Evolutionary conservation across 2,329 filamentous ascomycete genomes (phyloP), one percentile per base, ranked within the genome.

Genomic region (Furcasterigmium sp.): DNA sequence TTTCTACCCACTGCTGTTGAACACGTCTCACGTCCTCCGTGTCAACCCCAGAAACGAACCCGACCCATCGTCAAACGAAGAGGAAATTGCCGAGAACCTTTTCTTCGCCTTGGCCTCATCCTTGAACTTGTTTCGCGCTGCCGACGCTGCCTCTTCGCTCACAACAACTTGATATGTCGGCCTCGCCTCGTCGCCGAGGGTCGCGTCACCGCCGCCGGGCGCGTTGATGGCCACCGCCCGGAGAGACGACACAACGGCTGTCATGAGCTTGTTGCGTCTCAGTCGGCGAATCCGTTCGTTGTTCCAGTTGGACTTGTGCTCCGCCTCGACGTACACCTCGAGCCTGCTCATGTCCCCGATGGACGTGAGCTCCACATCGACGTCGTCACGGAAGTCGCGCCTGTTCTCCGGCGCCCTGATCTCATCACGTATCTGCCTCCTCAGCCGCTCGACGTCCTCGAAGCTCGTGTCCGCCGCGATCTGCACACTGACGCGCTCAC

Each of bases 261-360:
- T 95, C 82, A 97, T 95, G 69, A 98, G 97, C 66, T 95, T 97
- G 61, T 87, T 94, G 47, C 91, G 83, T 41, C 91, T 82, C 7
- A 84, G 78, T n/a, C 84, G 83, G 32, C 91, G 85, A 32, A 96
- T 76, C 2, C 79, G 75, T 53, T 95, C 91, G 63, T 96, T 89
- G 53, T 88, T 80, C 87, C 87, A 91, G 67, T 91, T 93, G 45
- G 84, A 88, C 68, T 97, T 97, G 74, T 97, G 90, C 57, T 85
- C 82, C 58, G 96, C 90, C 55, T 87, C 84, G 30, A 96, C 75
- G 54, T 82, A 82, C 43, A 98, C 78, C 54, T 86, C 78, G 40
- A 97, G 73, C 69, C 95, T 95, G 65, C 94, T 87, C 70, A 95
- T 82, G 56, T 91, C 85, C 32, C 84, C 85, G 28, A 97, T 82